Evolutionary conservation across 306 rosid species (phyloP).

Genomic region (Fragaria iinumae): DNA sequence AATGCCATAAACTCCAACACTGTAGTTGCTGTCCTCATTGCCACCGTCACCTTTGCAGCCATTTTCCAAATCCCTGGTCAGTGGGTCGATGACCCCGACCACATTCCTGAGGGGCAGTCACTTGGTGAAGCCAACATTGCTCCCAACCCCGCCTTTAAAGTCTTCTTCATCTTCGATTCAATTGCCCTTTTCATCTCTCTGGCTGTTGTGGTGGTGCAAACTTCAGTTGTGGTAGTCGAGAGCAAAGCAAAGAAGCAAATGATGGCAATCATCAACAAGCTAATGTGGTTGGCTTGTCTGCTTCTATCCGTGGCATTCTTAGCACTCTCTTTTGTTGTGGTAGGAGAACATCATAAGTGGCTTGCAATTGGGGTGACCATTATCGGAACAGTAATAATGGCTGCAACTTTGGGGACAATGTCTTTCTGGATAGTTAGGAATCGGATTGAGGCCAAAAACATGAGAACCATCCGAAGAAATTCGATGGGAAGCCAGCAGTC

Average conservation of each 20-base stretch:
- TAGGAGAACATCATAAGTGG: conserved; percentile 71
- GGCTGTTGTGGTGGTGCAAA: conserved; percentile 95
- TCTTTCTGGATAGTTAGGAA: conserved; percentile 83
- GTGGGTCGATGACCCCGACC: conserved; percentile 53
- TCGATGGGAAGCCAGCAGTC: conserved; percentile 67
- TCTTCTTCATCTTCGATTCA: conserved; percentile 81
- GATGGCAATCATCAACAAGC: conserved; percentile 96
- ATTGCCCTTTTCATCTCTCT: conserved; percentile 89
- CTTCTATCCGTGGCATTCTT: conserved; percentile 78
- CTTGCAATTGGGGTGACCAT: conserved; percentile 77
- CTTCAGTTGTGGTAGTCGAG: conserved; percentile 90
- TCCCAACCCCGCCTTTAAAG: conserved; percentile 49
- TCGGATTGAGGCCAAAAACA: conserved; percentile 72
- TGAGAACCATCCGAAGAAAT: conserved; percentile 58
- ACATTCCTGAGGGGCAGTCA: conserved; percentile 50
- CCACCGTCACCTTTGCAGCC: conserved; percentile 95
- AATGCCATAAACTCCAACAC: conserved; percentile 95
- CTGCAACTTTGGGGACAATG: conserved; percentile 88
- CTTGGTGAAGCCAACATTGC: conserved; percentile 94
- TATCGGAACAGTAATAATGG: conserved; percentile 89
- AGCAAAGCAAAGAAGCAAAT: conserved; percentile 98
- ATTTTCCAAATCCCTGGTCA: conserved; percentile 94
- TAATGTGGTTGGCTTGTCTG: conserved; percentile 96
- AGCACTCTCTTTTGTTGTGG: conserved; percentile 87
- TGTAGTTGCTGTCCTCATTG: conserved; percentile 95